Evolutionary conservation across 768 basidiomycete genomes (phyloP).

Genomic region (Russula sp.): DNA sequence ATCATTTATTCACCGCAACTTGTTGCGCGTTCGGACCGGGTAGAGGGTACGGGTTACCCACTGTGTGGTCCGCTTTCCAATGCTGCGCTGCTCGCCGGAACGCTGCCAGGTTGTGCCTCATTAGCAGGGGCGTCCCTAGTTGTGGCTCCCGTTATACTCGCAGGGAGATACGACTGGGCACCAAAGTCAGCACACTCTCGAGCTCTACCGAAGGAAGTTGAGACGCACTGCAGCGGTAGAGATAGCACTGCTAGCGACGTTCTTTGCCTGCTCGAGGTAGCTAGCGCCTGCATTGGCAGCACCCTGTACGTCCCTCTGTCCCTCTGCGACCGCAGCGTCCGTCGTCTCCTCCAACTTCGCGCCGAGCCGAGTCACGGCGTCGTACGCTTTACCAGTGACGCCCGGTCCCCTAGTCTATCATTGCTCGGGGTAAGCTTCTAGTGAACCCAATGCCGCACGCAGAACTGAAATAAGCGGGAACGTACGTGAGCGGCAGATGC

Average conservation of each 20-base stretch:
- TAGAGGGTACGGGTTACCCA: conserved; percentile 2
- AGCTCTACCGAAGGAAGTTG: background rate
- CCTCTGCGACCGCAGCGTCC: conserved; percentile 51
- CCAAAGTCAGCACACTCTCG: background rate
- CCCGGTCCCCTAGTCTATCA: conserved; percentile 13
- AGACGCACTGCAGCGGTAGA: conserved; percentile 41
- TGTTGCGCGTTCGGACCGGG: background rate
- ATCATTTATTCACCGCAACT: conserved; percentile 7
- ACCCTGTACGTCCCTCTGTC: conserved; percentile 44
- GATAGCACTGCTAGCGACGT: conserved; percentile 38
- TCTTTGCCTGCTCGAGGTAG: conserved; percentile 53
- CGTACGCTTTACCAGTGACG: background rate
- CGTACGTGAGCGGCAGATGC: conserved; percentile 49
- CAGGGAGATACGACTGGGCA: conserved; percentile 20
- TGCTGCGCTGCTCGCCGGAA: background rate
- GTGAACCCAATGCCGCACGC: background rate
- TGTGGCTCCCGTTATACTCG: conserved; percentile 20
- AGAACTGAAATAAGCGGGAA: background rate
- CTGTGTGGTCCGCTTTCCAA: conserved; percentile 6
- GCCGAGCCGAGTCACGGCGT: conserved; percentile 30
- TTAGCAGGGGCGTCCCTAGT: conserved; percentile 22
- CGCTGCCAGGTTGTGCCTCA: background rate
- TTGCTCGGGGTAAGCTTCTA: background rate
- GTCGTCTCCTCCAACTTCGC: conserved; percentile 35
- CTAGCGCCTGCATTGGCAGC: conserved; percentile 41